Base-by-base conservation (phyloP, 2,329 filamentous ascomycete species). In the Talaromyces funiculosus region DNA sequence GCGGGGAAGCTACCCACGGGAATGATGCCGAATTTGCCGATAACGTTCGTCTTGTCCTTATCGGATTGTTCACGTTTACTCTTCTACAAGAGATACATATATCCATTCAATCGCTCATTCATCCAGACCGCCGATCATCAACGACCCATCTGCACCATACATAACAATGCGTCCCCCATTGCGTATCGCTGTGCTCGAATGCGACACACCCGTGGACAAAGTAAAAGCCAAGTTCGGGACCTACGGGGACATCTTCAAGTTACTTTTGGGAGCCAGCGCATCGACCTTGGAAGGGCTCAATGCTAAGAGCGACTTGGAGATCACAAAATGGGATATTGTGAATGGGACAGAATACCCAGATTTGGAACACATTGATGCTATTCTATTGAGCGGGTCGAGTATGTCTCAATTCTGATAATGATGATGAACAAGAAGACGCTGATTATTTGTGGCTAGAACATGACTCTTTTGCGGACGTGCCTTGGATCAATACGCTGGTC, bases 151-250 rank as follows among this genome's bases (percentile, higher is more conserved):
- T n/a, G 9, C 12, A 16, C 14, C 8, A 9, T 16, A n/a, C 37
- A 53, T n/a, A n/a, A 49, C 29, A 42, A 77, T 77, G 74, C 67
- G 63, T 45, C 61, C 68, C 16, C 84, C 84, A 31, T 77, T 93
- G 66, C 88, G 90, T 60, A 88, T 97, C 75, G 92, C 92, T 51
- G 83, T 97, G 67, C 86, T 97, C 66, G 90, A 96, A 80, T 88
- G 90, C 79, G 93, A 96, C 76, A 89, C 84, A 1, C 91, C 91
- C 1, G 80, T 89, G 54, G 82, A 85, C 1, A 75, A 82, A 45
- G 84, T 88, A 38, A 78, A 83, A 59, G 81, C 81, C 59, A 84
- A 84, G 68, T 92, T 89, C 74, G 84, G 85, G 56, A 81, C 82
- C 62, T 97, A 96, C 76, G 84, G 86, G 63, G 87, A 85, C 64